phyloP scores from a whole-genome alignment of 1,284 basidiomycete species.

The Jaminaea rosea region DNA sequence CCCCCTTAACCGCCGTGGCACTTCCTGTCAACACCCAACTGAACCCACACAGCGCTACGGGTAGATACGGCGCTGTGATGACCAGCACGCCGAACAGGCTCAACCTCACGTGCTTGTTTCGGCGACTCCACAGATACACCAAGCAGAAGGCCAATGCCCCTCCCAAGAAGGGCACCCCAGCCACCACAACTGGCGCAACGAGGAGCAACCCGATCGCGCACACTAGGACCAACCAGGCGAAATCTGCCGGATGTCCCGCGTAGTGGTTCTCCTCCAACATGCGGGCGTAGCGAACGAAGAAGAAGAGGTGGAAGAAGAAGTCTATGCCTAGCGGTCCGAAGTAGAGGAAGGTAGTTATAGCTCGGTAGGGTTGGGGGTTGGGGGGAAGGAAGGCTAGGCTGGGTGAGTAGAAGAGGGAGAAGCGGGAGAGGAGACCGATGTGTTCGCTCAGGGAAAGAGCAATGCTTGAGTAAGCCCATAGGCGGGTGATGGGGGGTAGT shows the following conservation, averaged over 20 bases:
- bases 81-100: constrained; percentile 88
- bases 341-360: constrained; percentile 85
- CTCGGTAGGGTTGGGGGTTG: constrained; percentile 66
- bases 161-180: constrained; percentile 20
- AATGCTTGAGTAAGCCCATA: constrained; percentile 29
- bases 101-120: constrained; percentile 87
- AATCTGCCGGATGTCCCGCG: constrained; percentile 73
- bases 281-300: constrained; percentile 93
- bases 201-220: constrained; percentile 61
- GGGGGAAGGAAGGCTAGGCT: constrained; percentile 23
- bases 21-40: constrained; percentile 80
- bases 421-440: constrained; percentile 27
- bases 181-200: constrained; percentile 46
- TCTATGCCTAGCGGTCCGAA: constrained; percentile 89
- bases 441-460: constrained; percentile 28
- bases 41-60: constrained; percentile 76
- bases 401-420: constrained; percentile 39
- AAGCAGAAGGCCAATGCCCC: constrained; percentile 54
- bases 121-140: constrained; percentile 90
- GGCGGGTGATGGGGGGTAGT: constrained; percentile 36
- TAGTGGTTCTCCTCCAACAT: constrained; percentile 95
- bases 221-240: constrained; percentile 76
- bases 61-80: constrained; percentile 90
- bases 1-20: constrained; percentile 72
- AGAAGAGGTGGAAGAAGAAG: constrained; percentile 92